These are phyloP conservation scores for Trichoderma pleuroti DNA, from an alignment of 2,329 filamentous ascomycete genomes.

Conservation along the genomic window DNA sequence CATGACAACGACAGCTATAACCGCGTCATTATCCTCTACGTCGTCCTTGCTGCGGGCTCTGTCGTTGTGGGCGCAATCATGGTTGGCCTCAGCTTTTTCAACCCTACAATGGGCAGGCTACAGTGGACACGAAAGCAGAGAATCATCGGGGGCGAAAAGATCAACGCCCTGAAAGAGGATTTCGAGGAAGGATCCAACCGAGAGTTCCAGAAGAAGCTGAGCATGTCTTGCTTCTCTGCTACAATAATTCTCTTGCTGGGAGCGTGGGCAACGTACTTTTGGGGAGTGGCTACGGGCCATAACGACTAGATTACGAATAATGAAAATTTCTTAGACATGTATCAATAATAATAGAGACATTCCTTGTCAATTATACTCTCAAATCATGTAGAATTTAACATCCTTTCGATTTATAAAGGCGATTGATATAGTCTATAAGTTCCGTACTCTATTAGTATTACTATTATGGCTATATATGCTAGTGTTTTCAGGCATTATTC, in stretches of 20 bases:
- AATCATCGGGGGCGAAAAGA: conserved; percentile 40
- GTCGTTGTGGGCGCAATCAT: conserved; percentile 43
- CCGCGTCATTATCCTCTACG: conserved; percentile 53
- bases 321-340: background rate
- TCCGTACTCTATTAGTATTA: background rate
- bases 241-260: conserved; percentile 48
- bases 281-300: conserved; percentile 55
- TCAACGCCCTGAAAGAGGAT: conserved; percentile 41
- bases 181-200: conserved; percentile 36
- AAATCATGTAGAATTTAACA: background rate
- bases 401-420: background rate
- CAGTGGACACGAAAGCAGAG: conserved; percentile 59
- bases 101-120: conserved; percentile 44
- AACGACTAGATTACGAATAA: conserved; percentile 27
- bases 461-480: background rate
- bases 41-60: conserved; percentile 48
- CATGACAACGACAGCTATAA: conserved; percentile 53
- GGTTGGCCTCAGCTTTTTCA: conserved; percentile 36
- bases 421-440: background rate
- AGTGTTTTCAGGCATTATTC: rapidly evolving
- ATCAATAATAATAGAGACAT: background rate
- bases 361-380: background rate
- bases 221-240: conserved; percentile 40
- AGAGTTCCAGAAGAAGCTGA: conserved; percentile 40
- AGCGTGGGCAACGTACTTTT: conserved; percentile 56